Conservation (phyloP, 805 yeast species). For the Grigorovia humatica region DNA sequence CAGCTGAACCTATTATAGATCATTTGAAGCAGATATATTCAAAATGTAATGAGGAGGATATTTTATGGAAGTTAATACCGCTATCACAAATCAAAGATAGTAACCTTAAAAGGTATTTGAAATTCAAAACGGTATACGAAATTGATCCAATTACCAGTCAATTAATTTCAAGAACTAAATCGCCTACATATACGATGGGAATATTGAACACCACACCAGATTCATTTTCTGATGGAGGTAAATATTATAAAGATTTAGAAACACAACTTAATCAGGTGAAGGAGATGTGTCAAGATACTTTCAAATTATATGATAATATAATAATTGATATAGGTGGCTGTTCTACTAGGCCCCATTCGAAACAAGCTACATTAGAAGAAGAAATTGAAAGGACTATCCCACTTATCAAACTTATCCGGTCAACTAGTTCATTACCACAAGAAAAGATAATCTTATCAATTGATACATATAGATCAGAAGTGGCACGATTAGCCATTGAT, state of each 20-base stretch:
- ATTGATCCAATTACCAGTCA: conserved; percentile 37
- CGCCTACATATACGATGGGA: conserved; percentile 66
- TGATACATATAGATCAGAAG: conserved; percentile 76
- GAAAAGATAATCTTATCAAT: conserved; percentile 51
- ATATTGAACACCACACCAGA: conserved; percentile 87
- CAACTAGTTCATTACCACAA: conserved; percentile 28
- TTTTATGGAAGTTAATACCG: conserved; percentile 44
- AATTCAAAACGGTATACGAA: conserved; percentile 23
- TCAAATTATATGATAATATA: conserved; percentile 29
- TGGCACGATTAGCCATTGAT: conserved; percentile 56
- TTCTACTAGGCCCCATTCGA: conserved; percentile 81
- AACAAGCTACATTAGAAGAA: conserved; percentile 48
- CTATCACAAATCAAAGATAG: conserved; percentile 12
- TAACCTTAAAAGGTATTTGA: conserved; percentile 15
- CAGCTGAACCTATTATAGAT: conserved; percentile 67
- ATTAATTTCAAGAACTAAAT: conserved; percentile 7
- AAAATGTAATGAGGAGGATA: conserved; percentile 39
- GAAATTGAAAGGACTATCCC: conserved; percentile 68
- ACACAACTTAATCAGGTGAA: conserved; percentile 38
- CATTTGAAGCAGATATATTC: conserved; percentile 50
- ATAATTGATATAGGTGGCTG: conserved; percentile 92
- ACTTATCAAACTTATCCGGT: conserved; percentile 50
- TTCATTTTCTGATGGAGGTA: conserved; percentile 88
- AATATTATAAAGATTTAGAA: conserved; percentile 24
- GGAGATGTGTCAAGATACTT: conserved; percentile 46